phyloP scores from a whole-genome alignment of 2,329 filamentous ascomycete genomes.

The Hymenoscyphus albidus region DNA sequence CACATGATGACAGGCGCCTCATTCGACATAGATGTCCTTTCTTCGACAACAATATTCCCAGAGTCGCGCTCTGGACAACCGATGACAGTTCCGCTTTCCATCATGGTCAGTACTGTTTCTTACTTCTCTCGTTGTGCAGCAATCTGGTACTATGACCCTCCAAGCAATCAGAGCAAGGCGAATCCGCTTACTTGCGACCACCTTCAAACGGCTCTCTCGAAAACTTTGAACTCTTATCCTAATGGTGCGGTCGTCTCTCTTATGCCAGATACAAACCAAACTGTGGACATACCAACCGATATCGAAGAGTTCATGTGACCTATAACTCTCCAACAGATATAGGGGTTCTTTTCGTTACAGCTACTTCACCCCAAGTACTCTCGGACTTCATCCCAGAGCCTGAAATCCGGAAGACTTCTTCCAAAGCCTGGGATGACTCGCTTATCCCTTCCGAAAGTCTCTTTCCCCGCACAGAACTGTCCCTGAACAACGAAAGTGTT shows the following conservation, averaged over 20 bases:
- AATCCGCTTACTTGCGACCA: constrained; percentile 15
- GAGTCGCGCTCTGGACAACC: constrained; percentile 9
- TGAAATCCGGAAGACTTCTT: constrained; percentile 12
- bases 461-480: constrained; percentile 35
- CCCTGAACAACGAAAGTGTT: constrained; percentile 29
- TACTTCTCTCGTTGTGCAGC: constrained; percentile 40
- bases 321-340: constrained; percentile 39
- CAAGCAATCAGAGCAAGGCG: constrained; percentile 13
- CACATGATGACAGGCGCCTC: constrained; percentile 11
- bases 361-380: constrained; percentile 31
- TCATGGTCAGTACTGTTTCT: constrained; percentile 42
- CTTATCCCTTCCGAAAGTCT: constrained; percentile 36
- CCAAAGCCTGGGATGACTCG: constrained; percentile 37
- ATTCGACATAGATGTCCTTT: constrained; percentile 22
- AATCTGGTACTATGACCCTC: constrained; percentile 43
- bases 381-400: constrained; percentile 34
- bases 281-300: constrained; percentile 32
- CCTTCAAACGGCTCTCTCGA: constrained; percentile 32
- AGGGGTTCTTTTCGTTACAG: constrained; percentile 40
- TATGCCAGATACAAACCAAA: constrained; percentile 29
- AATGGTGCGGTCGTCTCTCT: constrained; percentile 43
- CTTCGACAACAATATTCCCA: constrained; percentile 23
- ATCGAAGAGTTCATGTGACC: constrained; percentile 37
- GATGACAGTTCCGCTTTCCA: constrained; percentile 35
- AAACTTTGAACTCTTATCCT: constrained; percentile 39